A percentile compares a stretch with the other conserved stretches of the same genome.
Evolutionary conservation across 768 basidiomycete genomes (phyloP).

Genomic region (Trametes cubensis): DNA sequence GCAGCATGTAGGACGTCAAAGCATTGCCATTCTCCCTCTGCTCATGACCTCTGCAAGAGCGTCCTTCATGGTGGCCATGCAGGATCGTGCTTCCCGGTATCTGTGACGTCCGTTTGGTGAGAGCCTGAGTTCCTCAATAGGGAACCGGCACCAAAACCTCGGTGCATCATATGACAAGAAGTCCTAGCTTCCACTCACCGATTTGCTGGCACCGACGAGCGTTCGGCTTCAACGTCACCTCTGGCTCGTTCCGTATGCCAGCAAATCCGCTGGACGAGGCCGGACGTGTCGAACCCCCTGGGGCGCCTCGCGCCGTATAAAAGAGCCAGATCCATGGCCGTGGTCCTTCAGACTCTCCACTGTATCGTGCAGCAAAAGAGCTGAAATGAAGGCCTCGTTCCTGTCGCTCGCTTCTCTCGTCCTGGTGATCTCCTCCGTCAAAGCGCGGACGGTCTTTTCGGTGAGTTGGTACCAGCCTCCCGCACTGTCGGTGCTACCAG

Average conservation of each 20-base stretch:
- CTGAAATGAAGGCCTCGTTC: slow-evolving; percentile 24
- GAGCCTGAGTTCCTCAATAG: slow-evolving; percentile 4
- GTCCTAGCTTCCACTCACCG: background rate
- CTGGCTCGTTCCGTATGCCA: too few species aligned
- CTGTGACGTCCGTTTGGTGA: background rate
- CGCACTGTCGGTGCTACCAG: too few species aligned
- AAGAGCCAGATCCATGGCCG: slow-evolving; percentile 1
- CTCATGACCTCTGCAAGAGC: background rate
- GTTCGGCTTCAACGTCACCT: background rate
- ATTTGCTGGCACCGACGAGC: background rate
- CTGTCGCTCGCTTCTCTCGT: slow-evolving; percentile 22
- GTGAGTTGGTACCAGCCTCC: slow-evolving; percentile 15
- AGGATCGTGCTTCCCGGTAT: background rate
- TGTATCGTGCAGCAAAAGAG: background rate
- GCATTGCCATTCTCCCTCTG: background rate
- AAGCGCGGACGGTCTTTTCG: slow-evolving; percentile 35
- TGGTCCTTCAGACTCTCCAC: background rate
- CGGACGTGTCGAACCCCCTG: background rate
- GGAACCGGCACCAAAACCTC: slow-evolving; percentile 11
- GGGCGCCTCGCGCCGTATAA: slow-evolving; percentile 1
- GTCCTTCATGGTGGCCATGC: background rate
- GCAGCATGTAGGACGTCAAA: too few species aligned
- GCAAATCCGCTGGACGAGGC: background rate
- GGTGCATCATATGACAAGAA: slow-evolving; percentile 16
- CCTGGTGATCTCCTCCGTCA: slow-evolving; percentile 22